Conservation (phyloP, 352 stramenopile genomes). For the Phytophthora nicotianae region DNA sequence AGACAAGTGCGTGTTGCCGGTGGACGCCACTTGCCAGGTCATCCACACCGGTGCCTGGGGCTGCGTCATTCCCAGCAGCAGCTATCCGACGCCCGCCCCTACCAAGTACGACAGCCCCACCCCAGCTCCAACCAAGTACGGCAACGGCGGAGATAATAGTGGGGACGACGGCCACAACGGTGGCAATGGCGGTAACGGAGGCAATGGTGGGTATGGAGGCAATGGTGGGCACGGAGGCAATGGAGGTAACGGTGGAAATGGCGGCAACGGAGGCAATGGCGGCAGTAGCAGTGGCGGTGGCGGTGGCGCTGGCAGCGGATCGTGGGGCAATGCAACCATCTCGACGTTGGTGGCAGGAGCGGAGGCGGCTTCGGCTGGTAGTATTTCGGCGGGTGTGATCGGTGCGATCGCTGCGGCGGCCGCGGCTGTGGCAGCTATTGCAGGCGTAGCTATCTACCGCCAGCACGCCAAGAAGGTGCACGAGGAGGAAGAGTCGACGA, state of each 20-base stretch:
- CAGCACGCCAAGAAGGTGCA: slow-evolving; percentile 30
- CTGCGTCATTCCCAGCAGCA: slow-evolving; percentile 44
- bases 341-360: slow-evolving; percentile 21
- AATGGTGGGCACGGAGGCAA: slow-evolving; percentile 2
- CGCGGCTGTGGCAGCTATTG: slow-evolving; percentile 36
- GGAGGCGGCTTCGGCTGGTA: slow-evolving; percentile 22
- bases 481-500: slow-evolving; percentile 11
- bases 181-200: slow-evolving; percentile 1
- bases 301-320: slow-evolving; percentile 5
- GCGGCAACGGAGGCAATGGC: neutral
- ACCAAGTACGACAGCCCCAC: slow-evolving; percentile 31
- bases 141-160: slow-evolving; percentile 6
- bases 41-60: slow-evolving; percentile 75
- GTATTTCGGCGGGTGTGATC: slow-evolving; percentile 34
- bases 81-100: slow-evolving; percentile 33
- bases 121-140: slow-evolving; percentile 34
- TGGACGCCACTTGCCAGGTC: slow-evolving; percentile 60
- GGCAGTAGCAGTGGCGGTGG: slow-evolving; percentile 10
- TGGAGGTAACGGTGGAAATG: slow-evolving; percentile 2
- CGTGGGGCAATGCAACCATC: slow-evolving; percentile 17
- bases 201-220: slow-evolving; percentile 17
- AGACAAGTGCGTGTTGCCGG: slow-evolving; percentile 55
- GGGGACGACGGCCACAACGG: neutral
- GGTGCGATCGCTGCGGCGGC: slow-evolving; percentile 36
- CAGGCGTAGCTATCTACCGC: slow-evolving; percentile 43